These are phyloP conservation scores for Phialophora expanda DNA, from an alignment of 2,329 filamentous ascomycete species.

Conservation along the genomic window DNA sequence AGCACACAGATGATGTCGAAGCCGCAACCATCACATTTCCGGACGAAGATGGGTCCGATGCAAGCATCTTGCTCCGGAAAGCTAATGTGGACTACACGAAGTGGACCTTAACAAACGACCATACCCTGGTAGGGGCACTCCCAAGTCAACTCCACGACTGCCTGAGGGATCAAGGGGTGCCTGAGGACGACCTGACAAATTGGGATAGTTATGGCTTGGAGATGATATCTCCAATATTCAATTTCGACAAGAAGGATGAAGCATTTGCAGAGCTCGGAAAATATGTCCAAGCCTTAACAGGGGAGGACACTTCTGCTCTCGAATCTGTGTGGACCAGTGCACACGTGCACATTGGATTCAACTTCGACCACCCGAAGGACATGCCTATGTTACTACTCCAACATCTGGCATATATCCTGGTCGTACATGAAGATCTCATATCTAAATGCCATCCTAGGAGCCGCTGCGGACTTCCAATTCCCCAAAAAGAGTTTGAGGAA, in stretches of 20 bases:
- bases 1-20: not conserved
- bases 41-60: constrained; percentile 7
- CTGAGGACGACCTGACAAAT: not conserved
- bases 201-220: constrained; percentile 35
- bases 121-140: constrained; percentile 30
- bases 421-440: constrained; percentile 34
- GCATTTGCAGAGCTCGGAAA: constrained; percentile 22
- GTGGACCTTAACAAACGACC: constrained; percentile 37
- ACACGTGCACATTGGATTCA: constrained; percentile 37
- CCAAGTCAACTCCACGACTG: constrained; percentile 24
- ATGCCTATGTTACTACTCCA: constrained; percentile 31
- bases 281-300: constrained; percentile 24
- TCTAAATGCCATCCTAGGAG: constrained; percentile 35
- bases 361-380: constrained; percentile 24
- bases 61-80: constrained; percentile 26
- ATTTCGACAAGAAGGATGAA: constrained; percentile 20
- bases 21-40: not conserved
- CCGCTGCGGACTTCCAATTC: constrained; percentile 24
- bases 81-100: constrained; percentile 26
- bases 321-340: constrained; percentile 33
- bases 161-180: constrained; percentile 1
- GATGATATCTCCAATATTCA: constrained; percentile 27
- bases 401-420: constrained; percentile 34
- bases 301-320: constrained; percentile 16
- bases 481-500: constrained; percentile 3